Conservation (phyloP, 352 stramenopile species). For the Globisporangium perplexum region DNA sequence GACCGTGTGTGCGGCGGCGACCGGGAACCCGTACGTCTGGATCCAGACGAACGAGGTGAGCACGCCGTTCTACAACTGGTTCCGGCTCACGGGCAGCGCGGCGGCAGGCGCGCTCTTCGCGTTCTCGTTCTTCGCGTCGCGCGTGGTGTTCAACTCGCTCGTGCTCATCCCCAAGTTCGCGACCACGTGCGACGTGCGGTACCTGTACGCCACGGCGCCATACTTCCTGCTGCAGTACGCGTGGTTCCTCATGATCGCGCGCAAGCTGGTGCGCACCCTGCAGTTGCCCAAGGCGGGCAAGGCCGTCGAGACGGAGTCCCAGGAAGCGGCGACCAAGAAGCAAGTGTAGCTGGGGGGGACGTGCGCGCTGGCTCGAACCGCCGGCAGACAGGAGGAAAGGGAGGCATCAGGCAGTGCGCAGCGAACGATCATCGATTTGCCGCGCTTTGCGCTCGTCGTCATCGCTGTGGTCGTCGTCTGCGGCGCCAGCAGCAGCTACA, state of each 20-base stretch:
- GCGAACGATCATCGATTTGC: not conserved
- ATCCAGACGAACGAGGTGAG: constrained; percentile 83
- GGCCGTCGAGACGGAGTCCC: not conserved
- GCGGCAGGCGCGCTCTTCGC: constrained; percentile 52
- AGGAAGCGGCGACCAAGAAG: constrained; percentile 6
- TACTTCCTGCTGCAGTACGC: constrained; percentile 74
- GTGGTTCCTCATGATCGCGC: constrained; percentile 71
- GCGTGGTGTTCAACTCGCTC: constrained; percentile 64
- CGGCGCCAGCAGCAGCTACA: too few relatives aligned
- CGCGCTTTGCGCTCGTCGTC: too few relatives aligned
- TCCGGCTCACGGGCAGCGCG: constrained; percentile 52
- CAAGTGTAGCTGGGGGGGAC: constrained; percentile 1
- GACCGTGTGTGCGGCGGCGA: constrained; percentile 35
- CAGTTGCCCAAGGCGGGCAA: not conserved
- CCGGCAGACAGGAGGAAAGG: not conserved
- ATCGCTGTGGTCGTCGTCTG: not conserved
- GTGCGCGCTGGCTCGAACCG: not conserved
- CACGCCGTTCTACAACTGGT: constrained; percentile 82
- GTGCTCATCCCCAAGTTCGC: constrained; percentile 49
- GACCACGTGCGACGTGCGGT: constrained; percentile 38
- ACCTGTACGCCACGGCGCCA: constrained; percentile 46
- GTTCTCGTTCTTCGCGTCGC: constrained; percentile 58
- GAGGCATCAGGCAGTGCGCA: too few relatives aligned
- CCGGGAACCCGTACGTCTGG: constrained; percentile 76
- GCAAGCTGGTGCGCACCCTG: constrained; percentile 32